phyloP scores from a whole-genome alignment of 441 rosid species.

The Erodium moschatum region DNA sequence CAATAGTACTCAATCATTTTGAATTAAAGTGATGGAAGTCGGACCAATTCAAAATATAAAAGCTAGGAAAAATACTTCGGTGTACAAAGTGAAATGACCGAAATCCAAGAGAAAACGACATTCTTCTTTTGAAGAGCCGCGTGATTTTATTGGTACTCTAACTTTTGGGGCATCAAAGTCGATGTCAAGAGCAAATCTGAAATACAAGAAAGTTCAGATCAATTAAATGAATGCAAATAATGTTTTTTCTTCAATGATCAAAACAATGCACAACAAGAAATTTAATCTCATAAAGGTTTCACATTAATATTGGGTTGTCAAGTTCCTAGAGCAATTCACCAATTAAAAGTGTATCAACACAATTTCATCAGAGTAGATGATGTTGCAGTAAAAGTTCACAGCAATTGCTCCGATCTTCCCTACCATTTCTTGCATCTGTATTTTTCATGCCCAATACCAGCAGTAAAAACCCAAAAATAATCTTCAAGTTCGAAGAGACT shows the following conservation, averaged over 20 bases:
- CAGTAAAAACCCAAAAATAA: too few species aligned
- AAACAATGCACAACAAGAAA: neutral
- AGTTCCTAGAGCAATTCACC: neutral
- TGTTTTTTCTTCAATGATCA: constrained; percentile 7
- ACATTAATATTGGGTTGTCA: neutral
- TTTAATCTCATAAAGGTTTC: neutral
- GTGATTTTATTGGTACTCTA: constrained; percentile 69
- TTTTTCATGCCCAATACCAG: too few species aligned
- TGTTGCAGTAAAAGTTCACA: too few species aligned
- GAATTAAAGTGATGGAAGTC: constrained; percentile 23
- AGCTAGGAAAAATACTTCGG: constrained; percentile 47
- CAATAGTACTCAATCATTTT: constrained; percentile 23
- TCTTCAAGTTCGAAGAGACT: too few species aligned
- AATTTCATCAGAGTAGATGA: too few species aligned
- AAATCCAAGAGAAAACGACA: constrained; percentile 90
- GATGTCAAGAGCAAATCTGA: constrained; percentile 95
- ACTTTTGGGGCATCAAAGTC: constrained; percentile 99
- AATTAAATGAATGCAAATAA: neutral
- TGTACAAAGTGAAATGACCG: constrained; percentile 86
- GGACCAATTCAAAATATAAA: constrained; percentile 17
- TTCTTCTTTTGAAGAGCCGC: constrained; percentile 52
- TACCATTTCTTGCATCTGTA: too few species aligned
- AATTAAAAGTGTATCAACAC: neutral
- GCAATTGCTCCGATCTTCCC: too few species aligned
- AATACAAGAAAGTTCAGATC: constrained; percentile 20